These are phyloP conservation scores for Pseudopyricularia cyperi DNA, from an alignment of 2,329 filamentous ascomycete genomes.

Conservation along the genomic window DNA sequence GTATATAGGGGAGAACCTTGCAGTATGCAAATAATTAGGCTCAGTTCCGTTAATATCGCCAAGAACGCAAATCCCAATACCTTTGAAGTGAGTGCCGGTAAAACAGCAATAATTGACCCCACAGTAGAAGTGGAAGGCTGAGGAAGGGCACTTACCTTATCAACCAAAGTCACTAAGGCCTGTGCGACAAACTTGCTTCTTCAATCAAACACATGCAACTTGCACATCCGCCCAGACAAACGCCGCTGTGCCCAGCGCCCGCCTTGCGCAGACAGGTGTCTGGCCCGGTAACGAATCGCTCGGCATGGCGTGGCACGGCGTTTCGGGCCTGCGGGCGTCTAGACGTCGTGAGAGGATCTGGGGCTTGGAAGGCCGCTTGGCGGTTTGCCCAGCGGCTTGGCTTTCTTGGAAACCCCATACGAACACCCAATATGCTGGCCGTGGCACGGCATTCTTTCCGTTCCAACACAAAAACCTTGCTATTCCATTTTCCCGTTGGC, in stretches of 20 bases:
- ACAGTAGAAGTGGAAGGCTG: no score
- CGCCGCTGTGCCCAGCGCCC: background rate
- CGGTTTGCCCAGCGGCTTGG: constrained; percentile 3
- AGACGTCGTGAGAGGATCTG: background rate
- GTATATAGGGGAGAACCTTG: constrained; percentile 24
- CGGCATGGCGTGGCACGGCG: background rate
- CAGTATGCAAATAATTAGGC: background rate
- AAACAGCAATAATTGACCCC: no score
- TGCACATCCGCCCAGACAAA: background rate
- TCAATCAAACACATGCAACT: no score
- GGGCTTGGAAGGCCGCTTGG: background rate
- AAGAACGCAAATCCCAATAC: no score
- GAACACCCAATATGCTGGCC: background rate
- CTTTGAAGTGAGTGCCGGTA: no score
- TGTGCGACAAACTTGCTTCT: no score
- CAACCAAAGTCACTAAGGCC: no score
- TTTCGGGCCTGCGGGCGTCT: background rate
- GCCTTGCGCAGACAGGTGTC: background rate
- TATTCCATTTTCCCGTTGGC: background rate
- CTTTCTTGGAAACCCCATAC: constrained; percentile 3
- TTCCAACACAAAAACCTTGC: background rate
- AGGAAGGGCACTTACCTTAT: no score
- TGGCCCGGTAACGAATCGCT: background rate
- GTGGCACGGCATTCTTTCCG: background rate
- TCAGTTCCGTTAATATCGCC: no score